phyloP scores from a whole-genome alignment of 169 alveolate species.

The Cryptosporidium meleagridis region DNA sequence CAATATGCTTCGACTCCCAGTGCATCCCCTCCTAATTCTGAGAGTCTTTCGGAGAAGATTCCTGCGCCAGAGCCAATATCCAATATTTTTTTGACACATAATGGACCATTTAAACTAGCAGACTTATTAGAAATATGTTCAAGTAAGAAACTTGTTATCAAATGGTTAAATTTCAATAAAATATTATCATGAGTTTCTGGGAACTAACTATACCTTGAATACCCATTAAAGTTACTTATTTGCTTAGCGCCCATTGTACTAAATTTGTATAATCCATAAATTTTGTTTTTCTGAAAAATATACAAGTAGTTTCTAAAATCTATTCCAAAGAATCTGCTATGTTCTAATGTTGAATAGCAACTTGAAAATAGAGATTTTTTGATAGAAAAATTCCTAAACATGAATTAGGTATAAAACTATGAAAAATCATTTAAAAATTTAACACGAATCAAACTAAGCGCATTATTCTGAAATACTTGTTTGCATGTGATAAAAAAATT shows the following conservation, averaged over 20 bases:
- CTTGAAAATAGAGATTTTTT: neutral
- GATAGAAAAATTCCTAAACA: neutral
- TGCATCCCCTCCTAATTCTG: constrained; percentile 20
- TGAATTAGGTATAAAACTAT: neutral
- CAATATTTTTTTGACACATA: neutral
- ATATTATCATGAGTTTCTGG: neutral
- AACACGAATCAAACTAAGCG: neutral
- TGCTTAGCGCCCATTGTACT: neutral
- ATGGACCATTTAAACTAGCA: constrained; percentile 14
- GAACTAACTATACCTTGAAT: neutral
- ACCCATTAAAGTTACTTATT: neutral
- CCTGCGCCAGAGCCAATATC: constrained; percentile 39
- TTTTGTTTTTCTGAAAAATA: neutral
- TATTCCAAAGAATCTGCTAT: neutral
- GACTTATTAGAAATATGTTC: constrained; percentile 12
- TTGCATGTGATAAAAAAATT: neutral
- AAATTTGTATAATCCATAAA: neutral
- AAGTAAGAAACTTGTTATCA: neutral
- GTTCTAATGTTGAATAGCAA: neutral
- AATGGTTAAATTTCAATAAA: neutral
- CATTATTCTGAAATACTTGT: neutral
- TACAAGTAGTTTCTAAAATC: neutral
- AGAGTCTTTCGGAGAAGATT: constrained; percentile 6
- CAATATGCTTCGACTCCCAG: neutral
- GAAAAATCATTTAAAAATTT: neutral